These are phyloP conservation scores for Eimeria acervulina DNA, from an alignment of 169 alveolate species.

Conservation along the genomic window DNA sequence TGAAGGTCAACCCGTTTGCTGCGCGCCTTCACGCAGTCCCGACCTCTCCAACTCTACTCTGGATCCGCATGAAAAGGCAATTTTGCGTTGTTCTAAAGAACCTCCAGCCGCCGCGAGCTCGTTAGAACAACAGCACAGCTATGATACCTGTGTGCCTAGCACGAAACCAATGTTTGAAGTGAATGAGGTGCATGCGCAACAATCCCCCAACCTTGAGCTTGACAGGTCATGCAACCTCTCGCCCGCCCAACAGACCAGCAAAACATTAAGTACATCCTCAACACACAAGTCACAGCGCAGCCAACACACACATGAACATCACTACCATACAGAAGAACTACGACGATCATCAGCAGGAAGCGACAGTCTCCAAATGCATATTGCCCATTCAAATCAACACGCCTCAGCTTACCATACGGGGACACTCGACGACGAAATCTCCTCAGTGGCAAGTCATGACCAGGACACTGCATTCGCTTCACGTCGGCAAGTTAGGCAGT, in stretches of 20 bases:
- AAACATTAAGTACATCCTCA: neutral
- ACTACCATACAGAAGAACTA: neutral
- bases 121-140: neutral
- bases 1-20: neutral
- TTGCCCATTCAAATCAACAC: neutral
- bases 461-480: too few species aligned
- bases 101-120: neutral
- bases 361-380: neutral
- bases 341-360: slow-evolving; percentile 41
- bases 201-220: neutral
- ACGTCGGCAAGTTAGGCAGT: slow-evolving; percentile 61
- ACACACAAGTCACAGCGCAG: neutral
- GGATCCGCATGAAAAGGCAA: neutral
- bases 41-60: neutral
- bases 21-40: slow-evolving; percentile 20
- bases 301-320: neutral
- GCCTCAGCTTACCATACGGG: neutral
- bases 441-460: too few species aligned
- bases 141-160: neutral
- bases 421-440: neutral
- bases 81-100: neutral
- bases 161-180: neutral
- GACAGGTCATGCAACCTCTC: neutral
- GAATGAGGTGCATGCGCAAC: neutral
- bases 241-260: too few species aligned